Percentiles rank a stretch among this genome's conserved stretches.
phyloP scores from a whole-genome alignment of 2,329 filamentous ascomycete species.

The Niveomyces coronatus region DNA sequence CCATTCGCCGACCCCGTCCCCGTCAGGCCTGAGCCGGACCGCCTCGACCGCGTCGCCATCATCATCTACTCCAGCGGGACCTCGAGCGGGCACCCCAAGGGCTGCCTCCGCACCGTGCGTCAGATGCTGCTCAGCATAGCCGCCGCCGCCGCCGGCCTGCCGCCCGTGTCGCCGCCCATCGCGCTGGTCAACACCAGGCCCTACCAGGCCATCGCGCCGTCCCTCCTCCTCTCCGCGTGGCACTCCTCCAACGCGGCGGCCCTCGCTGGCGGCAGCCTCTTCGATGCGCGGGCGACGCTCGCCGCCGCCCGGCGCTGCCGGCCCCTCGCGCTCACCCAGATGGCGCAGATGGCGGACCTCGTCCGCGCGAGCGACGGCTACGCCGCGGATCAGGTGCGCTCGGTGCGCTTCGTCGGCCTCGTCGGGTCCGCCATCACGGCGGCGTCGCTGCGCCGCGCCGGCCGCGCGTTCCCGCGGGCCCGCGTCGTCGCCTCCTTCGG shows the following conservation, averaged over 20 bases:
- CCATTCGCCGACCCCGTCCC: not conserved
- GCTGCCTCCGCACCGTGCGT: not conserved
- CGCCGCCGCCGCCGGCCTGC: not conserved
- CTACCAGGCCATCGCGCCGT: constrained; percentile 1
- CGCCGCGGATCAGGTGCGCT: no score
- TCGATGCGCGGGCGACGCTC: not conserved
- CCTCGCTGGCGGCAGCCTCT: not conserved
- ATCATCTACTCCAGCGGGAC: constrained; percentile 3
- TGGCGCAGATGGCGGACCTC: constrained; percentile 1
- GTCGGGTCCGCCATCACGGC: no score
- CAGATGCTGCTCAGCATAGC: not conserved
- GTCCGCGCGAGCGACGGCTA: not conserved
- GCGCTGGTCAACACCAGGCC: not conserved
- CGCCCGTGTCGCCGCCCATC: not conserved
- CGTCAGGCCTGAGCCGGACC: not conserved
- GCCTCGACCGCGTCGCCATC: constrained; percentile 1
- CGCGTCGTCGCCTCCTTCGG: no score
- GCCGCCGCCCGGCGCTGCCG: not conserved
- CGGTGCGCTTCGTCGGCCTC: no score
- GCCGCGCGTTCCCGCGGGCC: no score
- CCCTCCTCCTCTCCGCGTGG: constrained; percentile 1
- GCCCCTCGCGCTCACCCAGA: not conserved
- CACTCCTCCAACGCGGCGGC: constrained; percentile 1
- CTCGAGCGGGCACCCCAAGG: constrained; percentile 1
- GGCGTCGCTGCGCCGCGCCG: no score